Percentiles rank a stretch among this genome's conserved stretches.
Evolutionary conservation across 208 protist species (phyloP).

Genomic region (Crithidia brevicula): DNA sequence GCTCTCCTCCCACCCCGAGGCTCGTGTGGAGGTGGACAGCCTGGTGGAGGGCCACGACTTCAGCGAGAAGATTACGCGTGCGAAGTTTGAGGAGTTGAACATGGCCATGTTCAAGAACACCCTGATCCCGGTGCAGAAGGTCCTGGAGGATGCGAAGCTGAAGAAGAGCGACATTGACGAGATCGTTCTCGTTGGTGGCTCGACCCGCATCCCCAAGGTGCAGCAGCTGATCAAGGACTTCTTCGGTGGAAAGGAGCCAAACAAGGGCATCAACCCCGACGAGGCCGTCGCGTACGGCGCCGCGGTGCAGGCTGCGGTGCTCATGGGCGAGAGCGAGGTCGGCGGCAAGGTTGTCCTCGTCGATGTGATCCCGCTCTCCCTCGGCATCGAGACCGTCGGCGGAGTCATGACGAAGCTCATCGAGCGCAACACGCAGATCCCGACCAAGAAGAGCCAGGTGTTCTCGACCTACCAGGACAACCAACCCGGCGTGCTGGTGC

Average conservation of each 20-base stretch:
- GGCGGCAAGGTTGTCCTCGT: conserved; percentile 78
- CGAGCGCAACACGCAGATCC: conserved; percentile 83
- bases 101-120: conserved; percentile 85
- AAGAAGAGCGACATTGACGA: conserved; percentile 91
- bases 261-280: conserved; percentile 94
- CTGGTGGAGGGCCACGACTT: conserved; percentile 98
- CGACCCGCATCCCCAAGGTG: conserved; percentile 99
- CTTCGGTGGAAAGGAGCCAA: conserved; percentile 95
- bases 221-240: conserved; percentile 96
- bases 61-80: conserved; percentile 96
- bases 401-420: conserved; percentile 96
- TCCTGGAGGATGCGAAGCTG: conserved; percentile 91
- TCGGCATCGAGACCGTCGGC: conserved; percentile 94
- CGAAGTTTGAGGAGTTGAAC: conserved; percentile 98
- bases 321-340: conserved; percentile 76
- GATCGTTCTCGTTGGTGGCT: conserved; percentile 96
- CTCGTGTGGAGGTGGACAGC: conserved; percentile 98
- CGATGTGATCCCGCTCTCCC: conserved; percentile 93
- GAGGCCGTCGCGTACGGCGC: conserved; percentile 95
- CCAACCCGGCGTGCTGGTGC: conserved; percentile 90
- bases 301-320: conserved; percentile 97
- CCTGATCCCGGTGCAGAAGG: conserved; percentile 84
- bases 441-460: conserved; percentile 84
- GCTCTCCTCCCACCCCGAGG: conserved; percentile 94
- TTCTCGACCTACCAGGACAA: conserved; percentile 91